Percentiles rank a stretch among this genome's conserved stretches.
Evolutionary conservation across 306 rosid species (phyloP).

Genomic region (Dicorynia guianensis): DNA sequence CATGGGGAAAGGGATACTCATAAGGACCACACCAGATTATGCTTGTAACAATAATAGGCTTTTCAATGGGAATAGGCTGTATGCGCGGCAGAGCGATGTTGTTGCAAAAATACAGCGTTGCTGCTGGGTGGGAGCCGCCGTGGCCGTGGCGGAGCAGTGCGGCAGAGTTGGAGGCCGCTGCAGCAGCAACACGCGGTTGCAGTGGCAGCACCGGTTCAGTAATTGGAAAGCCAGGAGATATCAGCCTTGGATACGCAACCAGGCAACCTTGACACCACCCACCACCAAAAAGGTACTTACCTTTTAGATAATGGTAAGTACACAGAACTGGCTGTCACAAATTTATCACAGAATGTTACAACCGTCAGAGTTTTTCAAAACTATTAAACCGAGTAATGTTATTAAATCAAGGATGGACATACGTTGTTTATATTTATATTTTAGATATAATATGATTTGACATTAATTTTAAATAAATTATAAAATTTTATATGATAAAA

Average conservation of each 20-base stretch:
- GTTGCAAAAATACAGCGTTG: conserved; percentile 21
- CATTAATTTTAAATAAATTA: too few species aligned
- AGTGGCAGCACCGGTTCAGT: neutral
- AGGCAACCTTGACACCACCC: conserved; percentile 66
- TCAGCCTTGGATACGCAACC: conserved; percentile 39
- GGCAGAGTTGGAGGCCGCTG: conserved; percentile 28
- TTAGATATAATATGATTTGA: too few species aligned
- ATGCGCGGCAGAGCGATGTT: conserved; percentile 37
- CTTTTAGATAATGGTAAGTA: too few species aligned
- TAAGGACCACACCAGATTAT: conserved; percentile 51
- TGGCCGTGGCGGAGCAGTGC: neutral
- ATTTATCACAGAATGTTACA: too few species aligned
- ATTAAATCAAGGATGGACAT: too few species aligned
- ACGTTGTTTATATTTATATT: too few species aligned
- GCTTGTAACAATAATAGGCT: conserved; percentile 45
- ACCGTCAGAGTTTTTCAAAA: too few species aligned
- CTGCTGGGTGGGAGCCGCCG: neutral
- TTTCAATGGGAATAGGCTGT: conserved; percentile 40
- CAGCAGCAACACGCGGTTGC: neutral
- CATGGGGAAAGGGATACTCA: conserved; percentile 63
- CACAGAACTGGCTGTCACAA: too few species aligned
- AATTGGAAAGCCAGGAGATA: conserved; percentile 43
- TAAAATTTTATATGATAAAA: too few species aligned
- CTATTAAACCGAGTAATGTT: too few species aligned
- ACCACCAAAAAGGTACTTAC: conserved; percentile 70